Evolutionary conservation across 805 yeast species (phyloP), one percentile per base, ranked within the genome.

Genomic region (Metschnikowia arizonensis): DNA sequence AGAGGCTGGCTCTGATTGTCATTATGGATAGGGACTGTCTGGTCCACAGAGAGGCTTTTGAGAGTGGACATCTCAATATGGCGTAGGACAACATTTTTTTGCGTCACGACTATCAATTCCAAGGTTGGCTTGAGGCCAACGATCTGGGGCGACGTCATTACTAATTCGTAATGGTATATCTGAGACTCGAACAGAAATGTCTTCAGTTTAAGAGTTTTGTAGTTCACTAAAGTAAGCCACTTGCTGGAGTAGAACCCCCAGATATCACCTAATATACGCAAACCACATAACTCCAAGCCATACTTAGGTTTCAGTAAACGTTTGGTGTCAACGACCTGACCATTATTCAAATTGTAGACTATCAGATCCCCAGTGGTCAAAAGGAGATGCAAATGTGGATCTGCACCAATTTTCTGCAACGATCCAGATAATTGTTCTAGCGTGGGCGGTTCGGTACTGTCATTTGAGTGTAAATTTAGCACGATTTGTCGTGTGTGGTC

Each of bases 1-100:
- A 53, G 46, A n/a, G 57, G 57, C 23, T 33, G 40, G 2, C 52
- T 48, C 15, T 45, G 49, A 23, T 53, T 53, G 34, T 45, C 50
- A 21, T 51, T 53, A n/a, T 43, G 46, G 26, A 50, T 35, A 18
- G 44, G 30, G 10, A 50, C 42, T 5, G n/a, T 30, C 11, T 34
- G 21, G 15, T 38, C 44, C 2, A 42, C 7, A 4, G 33, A 38
- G n/a, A 18, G 28, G 30, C 7, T 5, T n/a, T 38, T 32, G 12
- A 24, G 23, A 4, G 46, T 18, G 2, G 17, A 5, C 14, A 19
- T 15, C 18, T 14, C 29, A 5, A 40, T n/a, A n/a, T 45, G 38
- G 5, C 50, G 39, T 15, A 42, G 33, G 12, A 48, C 33, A 6
- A 45, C 33, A n/a, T 41, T 43, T 18, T 37, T 41, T n/a, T 47